Conservation (phyloP, 176 grass and related monocot genomes). For the Bonia amplexicaulis region DNA sequence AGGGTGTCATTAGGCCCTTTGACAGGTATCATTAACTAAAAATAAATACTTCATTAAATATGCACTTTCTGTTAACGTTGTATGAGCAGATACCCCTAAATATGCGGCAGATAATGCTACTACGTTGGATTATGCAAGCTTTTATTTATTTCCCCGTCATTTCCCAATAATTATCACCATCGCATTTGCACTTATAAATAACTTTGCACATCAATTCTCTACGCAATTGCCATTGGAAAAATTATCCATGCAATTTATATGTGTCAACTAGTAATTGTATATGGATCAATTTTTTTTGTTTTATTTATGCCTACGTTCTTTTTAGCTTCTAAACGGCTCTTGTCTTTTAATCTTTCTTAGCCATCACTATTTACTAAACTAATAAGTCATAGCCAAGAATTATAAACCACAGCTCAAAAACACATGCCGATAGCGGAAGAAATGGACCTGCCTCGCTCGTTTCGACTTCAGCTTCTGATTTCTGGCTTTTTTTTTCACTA, state of each 20-base stretch:
- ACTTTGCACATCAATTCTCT: background rate
- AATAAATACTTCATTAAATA: background rate
- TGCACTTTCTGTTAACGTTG: constrained; percentile 19
- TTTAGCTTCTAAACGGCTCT: no score
- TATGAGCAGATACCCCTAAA: constrained; percentile 24
- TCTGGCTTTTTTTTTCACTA: no score
- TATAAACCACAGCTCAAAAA: no score
- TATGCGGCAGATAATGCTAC: constrained; percentile 18
- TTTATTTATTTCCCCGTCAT: background rate
- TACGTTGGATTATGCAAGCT: background rate
- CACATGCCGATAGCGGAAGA: no score
- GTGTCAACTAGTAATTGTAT: background rate
- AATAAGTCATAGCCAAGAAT: no score
- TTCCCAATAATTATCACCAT: background rate
- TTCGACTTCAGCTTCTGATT: no score
- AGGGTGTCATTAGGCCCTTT: constrained; percentile 31
- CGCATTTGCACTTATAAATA: background rate
- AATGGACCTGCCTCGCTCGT: no score
- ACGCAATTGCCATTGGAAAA: background rate
- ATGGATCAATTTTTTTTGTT: background rate
- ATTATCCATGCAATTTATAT: background rate
- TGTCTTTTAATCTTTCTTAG: no score
- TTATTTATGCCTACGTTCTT: background rate
- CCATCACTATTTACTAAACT: no score
- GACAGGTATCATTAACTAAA: background rate